phyloP scores from a whole-genome alignment of 495 filamentous ascomycete genomes.

The Parathielavia hyrcaniae region DNA sequence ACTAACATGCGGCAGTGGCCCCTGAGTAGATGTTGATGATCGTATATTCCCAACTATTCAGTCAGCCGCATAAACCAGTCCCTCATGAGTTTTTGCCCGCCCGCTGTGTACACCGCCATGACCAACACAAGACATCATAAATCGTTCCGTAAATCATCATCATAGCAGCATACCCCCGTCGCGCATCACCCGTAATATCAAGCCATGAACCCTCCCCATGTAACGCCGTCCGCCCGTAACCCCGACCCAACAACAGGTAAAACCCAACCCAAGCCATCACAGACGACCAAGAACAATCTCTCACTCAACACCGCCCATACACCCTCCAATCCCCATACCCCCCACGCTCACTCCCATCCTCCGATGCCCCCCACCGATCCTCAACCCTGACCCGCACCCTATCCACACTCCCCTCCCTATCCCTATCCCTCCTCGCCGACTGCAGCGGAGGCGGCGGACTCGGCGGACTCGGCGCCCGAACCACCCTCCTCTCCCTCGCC shows the following conservation, averaged over 20 bases:
- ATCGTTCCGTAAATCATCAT: background rate
- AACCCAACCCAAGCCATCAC: background rate
- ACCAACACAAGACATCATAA: too few relatives aligned
- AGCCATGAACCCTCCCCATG: background rate
- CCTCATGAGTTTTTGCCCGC: too few relatives aligned
- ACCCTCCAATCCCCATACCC: background rate
- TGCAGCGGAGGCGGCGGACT: background rate
- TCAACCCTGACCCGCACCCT: constrained; percentile 16
- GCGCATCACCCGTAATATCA: background rate
- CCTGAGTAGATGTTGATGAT: too few relatives aligned
- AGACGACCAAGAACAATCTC: background rate
- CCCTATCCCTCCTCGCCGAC: background rate
- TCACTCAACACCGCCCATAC: background rate
- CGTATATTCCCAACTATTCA: too few relatives aligned
- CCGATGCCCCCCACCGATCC: constrained; percentile 11
- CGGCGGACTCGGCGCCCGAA: background rate
- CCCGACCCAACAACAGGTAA: background rate
- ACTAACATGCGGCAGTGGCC: too few relatives aligned
- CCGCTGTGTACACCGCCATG: too few relatives aligned
- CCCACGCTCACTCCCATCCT: background rate
- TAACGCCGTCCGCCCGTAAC: background rate
- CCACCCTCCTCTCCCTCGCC: constrained; percentile 6
- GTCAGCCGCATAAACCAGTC: too few relatives aligned
- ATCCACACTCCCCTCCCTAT: constrained; percentile 7
- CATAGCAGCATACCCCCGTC: background rate